Conservation (phyloP, 495 filamentous ascomycete species). For the Lasiosphaeria miniovina region DNA sequence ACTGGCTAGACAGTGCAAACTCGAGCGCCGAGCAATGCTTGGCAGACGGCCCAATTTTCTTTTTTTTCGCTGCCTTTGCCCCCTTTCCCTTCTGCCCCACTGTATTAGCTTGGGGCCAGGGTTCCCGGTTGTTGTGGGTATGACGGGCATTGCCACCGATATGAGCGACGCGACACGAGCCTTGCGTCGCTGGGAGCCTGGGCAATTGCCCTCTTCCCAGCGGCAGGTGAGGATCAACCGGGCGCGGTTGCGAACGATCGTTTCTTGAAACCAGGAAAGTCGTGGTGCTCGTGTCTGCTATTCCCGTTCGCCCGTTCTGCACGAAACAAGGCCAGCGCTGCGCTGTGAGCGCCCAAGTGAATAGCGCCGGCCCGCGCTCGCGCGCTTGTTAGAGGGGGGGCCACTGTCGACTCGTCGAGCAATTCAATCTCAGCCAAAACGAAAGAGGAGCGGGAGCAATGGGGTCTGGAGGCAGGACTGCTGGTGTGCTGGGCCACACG, state of each 20-base stretch:
- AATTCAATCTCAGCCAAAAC: no score
- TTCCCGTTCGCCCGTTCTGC: background rate
- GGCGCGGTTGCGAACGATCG: background rate
- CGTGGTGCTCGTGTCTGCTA: background rate
- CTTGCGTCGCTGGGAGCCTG: background rate
- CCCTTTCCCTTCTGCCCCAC: background rate
- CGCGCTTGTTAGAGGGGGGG: no score
- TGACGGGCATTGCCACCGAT: constrained; percentile 10
- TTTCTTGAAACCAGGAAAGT: background rate
- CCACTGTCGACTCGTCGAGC: no score
- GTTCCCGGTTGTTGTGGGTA: constrained; percentile 9
- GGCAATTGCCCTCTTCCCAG: background rate
- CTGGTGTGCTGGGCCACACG: background rate
- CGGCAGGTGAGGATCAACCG: constrained; percentile 9
- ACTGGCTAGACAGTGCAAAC: background rate
- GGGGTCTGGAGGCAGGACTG: no score
- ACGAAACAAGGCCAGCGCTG: background rate
- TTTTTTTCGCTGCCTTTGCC: background rate
- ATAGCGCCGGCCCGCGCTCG: no score
- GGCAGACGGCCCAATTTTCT: constrained; percentile 11
- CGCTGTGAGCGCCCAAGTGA: no score
- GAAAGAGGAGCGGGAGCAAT: no score
- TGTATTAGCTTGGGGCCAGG: constrained; percentile 3
- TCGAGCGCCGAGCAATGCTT: constrained; percentile 1
- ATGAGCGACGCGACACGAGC: constrained; percentile 10